Base-by-base conservation (phyloP, 2,329 filamentous ascomycete species). In the Ascomycota sp. region DNA sequence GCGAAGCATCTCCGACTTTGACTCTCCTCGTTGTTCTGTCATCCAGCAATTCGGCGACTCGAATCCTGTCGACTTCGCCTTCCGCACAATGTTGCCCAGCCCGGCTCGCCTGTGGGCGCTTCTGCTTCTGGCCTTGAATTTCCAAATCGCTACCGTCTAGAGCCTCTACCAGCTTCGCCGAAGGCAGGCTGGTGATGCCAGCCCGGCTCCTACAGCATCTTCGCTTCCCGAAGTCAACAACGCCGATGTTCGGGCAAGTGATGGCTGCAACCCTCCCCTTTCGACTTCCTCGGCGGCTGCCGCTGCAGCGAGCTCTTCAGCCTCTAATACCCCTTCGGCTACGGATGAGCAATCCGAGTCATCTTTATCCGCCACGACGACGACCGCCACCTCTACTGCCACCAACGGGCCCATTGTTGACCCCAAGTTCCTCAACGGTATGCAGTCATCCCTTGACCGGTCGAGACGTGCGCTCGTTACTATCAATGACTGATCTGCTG, bases 101-200 rank as follows among this genome's bases (percentile, higher is more conserved):
- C 43, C 48, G 35, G 33, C 40, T 32, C 46, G 45, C 28, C 32
- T 54, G 26, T 53, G 47, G 47, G 47, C 47, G 23, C 36, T 60
- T 27, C 38, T 63, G 32, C 53, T 50, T 38, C 40, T 61, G 15
- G 29, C 51, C 4, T 28, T 60, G 25, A 43, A 45, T 25, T 39
- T 58, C 17, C 52, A 61, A 26, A 36, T 51, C 28, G 50, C 46
- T 13, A 39, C 43, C 15, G 53, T 52, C 8, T 47, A 51, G 25
- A 45, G 39, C 32, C 40, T 51, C 20, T 40, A 41, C 7, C 27
- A 28, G 17, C 38, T 49, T 23, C 31, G 45, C 13, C 41, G 39
- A 35, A 50, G 55, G 35, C 50, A 56, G 32, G 51, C 55, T 28
- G 43, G n/a, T 10, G 27, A 20, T 4, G 8, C 19, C 27, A 30